Evolutionary conservation across 202 grass and related monocot species (phyloP), one percentile per base, ranked within the genome.

Genomic region (Carex arenaria): DNA sequence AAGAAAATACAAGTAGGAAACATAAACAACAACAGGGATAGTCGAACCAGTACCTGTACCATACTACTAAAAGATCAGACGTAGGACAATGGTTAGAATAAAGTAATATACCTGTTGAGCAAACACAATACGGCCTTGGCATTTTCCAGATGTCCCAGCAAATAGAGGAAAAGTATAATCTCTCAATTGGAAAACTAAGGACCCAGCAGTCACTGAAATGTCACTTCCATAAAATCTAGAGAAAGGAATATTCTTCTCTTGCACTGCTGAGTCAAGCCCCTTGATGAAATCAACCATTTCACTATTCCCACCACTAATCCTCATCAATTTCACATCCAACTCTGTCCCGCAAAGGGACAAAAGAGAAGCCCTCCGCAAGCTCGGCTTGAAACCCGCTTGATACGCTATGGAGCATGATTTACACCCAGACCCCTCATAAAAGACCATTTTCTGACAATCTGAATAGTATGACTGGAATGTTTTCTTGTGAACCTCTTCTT

Each of bases 281-380:
- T 90, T 99, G 77, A 95, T 93, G 84, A 95, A 99, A 72, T 99
- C 91, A 90, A 99, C 81, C 93, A 95, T 99, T 88, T 86, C 91
- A 85, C 14, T 73, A 9, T 83, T 85, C 59, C 92, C 95, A 80
- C 91, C 93, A 78, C 89, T 85, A 74, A 99, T 96, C 70, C 83
- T 92, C 42, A 84, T 92, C 83, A 99, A 82, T 73, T 89, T 95
- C 73, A 94, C 68, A 89, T 99, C 96, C 82, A 99, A 64, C 23
- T 99, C 96, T 70, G 85, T 90, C 72, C 88, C 91, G 87, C 85
- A 90, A 85, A 99, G 83, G 73, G 96, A 95, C 81, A 99, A 87
- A 90, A 99, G 93, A 52, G 96, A 99, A 85, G 89, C 83, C 86
- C 93, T 99, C 11, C 52, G 80, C 23, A 80, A 89, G 83, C 93